Conservation (phyloP, 2,329 filamentous ascomycete species). For the Juglanconis oblonga region DNA sequence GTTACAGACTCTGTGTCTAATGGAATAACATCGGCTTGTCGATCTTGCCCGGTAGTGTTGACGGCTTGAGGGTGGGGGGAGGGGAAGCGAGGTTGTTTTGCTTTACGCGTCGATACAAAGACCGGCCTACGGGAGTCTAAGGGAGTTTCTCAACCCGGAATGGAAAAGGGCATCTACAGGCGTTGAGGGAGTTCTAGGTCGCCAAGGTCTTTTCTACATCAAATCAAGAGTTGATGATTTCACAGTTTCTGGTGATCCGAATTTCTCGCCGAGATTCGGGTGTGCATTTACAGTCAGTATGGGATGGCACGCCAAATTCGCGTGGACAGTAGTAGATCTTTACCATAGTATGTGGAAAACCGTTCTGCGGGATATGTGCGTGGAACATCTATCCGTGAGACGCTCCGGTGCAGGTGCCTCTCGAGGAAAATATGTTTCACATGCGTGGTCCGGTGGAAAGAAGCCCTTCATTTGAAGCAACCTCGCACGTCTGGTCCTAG, state of each 20-base stretch:
- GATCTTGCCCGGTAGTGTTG: neutral
- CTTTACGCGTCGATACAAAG: neutral
- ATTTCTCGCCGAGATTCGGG: neutral
- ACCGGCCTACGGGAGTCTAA: neutral
- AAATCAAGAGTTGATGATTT: neutral
- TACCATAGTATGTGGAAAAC: no score
- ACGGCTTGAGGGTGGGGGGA: neutral
- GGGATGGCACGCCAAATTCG: no score
- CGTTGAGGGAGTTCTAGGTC: constrained; percentile 14
- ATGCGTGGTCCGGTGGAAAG: no score
- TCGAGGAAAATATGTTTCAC: no score
- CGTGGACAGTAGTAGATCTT: no score
- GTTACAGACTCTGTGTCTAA: constrained; percentile 74
- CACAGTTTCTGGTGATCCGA: neutral
- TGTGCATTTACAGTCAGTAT: no score
- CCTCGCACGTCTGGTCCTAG: no score
- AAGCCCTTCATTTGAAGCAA: no score
- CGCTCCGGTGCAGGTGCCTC: no score
- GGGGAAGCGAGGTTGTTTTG: neutral
- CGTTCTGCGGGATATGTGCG: no score
- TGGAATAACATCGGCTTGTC: neutral
- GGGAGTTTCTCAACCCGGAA: constrained; percentile 10
- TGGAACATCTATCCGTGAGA: no score
- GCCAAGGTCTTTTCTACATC: neutral
- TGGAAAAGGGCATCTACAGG: constrained; percentile 15